Base-by-base conservation (phyloP, 2,329 filamentous ascomycete species). In the Pyricularia sp. region DNA sequence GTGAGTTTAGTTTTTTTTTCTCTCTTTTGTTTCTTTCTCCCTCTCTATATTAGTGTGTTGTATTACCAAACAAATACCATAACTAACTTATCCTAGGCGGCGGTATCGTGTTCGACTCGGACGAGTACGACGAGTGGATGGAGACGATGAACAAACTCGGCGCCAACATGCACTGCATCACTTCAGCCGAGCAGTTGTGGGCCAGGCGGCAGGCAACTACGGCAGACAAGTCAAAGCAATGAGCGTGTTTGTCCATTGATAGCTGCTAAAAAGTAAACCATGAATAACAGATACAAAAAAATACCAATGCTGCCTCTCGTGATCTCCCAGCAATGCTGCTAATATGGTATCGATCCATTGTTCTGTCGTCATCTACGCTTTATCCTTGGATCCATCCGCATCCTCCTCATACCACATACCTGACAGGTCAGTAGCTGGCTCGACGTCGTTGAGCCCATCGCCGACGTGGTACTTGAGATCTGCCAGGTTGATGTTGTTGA, bases 121-220 rank as follows among this genome's bases (percentile, higher is more conserved):
- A 97, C 76, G 91, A 85, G 73, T 90, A 91, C 74, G 92, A 97
- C 72, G 95, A 98, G 79, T 97, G 94, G 84, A 87, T 94, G 79
- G 93, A 98, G 86, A 97, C 96, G 72, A 92, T 88, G 68, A 98
- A 99, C 83, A 99, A 99, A 85, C 83, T 97, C 65, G 89, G 91
- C 30, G 92, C 93, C 64, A 97, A 97, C 78, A 93, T 96, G 83
- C 87, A 91, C 73, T 95, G 92, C 79, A 94, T 98, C 78, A 90
- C 89, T 70, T 87, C 89, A 67, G 94, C 94, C 1, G 94, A 97
- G 81, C 85, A 90, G 77, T 76, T 85, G n/a, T 86, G 86, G 72
- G 79, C 77, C 7, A 77, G 73, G 69, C 74, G 77, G 33, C 77
- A 80, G 70, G 55, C 69, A 23, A 17, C 58, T 14, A 9, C 65